Base-by-base conservation (phyloP, 1,284 basidiomycete genomes). In the Schizophyllum amplum region DNA sequence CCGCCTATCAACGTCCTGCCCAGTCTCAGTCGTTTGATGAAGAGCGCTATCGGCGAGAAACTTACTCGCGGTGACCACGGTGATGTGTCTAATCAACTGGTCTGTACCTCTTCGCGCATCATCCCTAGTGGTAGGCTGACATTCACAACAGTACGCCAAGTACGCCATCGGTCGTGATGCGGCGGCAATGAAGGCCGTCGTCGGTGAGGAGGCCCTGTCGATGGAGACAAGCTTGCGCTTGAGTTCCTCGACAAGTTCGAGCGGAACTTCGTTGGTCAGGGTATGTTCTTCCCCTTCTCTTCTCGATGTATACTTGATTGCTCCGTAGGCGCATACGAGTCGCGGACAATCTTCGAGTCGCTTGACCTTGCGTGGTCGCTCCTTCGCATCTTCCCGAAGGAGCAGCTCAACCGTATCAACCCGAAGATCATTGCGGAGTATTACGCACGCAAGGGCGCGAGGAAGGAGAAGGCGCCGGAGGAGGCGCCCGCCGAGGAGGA, bases 1-100 rank as follows among this genome's bases (percentile, higher is more conserved):
- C 97, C 97, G 49, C 97, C 97, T 52, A 99, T 99, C 82, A 99
- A 99, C 77, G 97, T 99, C 61, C 81, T 99, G 51, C 97, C 97
- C 55, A 99, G 97, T 60, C 80, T 99, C 65, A 98, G 96, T 66
- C 94, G 97, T 75, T 77, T 99, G 69, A 99, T 99, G 97, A 99
- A 99, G 86, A 93, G 89, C 65, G 97, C 97, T 63, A 98, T 99
- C 71, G 97, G 97, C 62, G 96, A 98, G 73, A 87, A 93, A 74
- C 80, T 98, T 67, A 99, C 97, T 55, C 86, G 97, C 69, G 97
- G 94, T 74, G 97, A 99, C 74, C 97, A 99, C 72, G 90, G 93
- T 67, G 97, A 99, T 74, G 97, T 99, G 46, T 99, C 96, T 15
- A 98, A 98, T 76, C 94, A 98, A 75, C 76, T 98, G 74, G 90